phyloP scores from a whole-genome alignment of 441 rosid genomes.

The Sinapis alba region DNA sequence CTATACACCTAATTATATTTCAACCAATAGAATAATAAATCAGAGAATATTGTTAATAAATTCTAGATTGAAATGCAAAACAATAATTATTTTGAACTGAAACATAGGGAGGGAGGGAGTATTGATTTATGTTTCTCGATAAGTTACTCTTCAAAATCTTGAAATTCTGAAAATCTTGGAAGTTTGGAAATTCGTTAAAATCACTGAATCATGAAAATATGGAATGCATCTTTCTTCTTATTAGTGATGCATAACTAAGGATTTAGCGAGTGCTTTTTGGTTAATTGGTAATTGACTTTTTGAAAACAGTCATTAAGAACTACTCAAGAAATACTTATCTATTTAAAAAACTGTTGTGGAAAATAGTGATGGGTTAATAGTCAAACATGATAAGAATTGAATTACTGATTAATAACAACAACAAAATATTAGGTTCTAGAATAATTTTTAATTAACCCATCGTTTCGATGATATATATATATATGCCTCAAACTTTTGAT shows the following conservation, averaged over 20 bases:
- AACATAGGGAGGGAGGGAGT: too few species aligned
- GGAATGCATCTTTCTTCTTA: background rate
- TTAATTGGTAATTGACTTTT: background rate
- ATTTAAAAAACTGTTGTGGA: background rate
- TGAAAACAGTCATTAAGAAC: background rate
- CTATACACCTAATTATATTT: too few species aligned
- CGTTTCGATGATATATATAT: background rate
- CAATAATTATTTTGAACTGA: too few species aligned
- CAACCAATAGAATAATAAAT: too few species aligned
- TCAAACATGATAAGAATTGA: background rate
- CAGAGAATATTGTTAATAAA: too few species aligned
- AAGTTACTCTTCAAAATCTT: background rate
- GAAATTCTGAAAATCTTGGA: background rate
- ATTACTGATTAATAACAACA: background rate
- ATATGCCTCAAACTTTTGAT: background rate
- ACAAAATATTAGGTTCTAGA: background rate
- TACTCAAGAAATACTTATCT: background rate
- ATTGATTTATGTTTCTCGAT: background rate
- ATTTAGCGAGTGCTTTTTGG: background rate
- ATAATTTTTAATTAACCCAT: background rate
- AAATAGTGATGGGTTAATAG: background rate
- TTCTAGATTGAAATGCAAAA: too few species aligned
- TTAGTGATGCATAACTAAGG: background rate
- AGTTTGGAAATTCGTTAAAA: background rate
- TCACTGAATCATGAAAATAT: background rate